phyloP scores from a whole-genome alignment of 1,139 yeast species.

The Candida sp. region DNA sequence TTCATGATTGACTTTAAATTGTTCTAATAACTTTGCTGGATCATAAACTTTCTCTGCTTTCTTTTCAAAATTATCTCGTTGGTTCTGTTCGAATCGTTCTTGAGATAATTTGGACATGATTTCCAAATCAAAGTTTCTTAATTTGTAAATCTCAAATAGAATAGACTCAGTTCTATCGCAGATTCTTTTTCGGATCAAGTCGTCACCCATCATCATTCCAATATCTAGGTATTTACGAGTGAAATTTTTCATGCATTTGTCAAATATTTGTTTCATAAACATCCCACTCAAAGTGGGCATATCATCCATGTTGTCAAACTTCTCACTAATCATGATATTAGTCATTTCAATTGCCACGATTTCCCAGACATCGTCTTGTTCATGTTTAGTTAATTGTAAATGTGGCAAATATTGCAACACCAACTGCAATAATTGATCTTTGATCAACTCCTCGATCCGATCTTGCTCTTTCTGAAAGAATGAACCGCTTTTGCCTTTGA shows the following conservation, averaged over 20 bases:
- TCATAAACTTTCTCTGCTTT: constrained; percentile 2
- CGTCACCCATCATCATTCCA: neutral
- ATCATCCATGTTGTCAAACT: constrained; percentile 15
- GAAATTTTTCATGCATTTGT: constrained; percentile 15
- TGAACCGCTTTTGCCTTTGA: constrained; percentile 12
- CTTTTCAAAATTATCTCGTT: constrained; percentile 5
- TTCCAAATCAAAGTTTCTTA: constrained; percentile 21
- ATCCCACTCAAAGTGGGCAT: constrained; percentile 29
- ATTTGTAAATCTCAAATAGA: constrained; percentile 21
- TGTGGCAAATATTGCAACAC: constrained; percentile 32
- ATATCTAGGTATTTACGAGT: neutral
- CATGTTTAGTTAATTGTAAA: constrained; percentile 21
- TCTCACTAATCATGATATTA: constrained; percentile 15
- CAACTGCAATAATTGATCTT: constrained; percentile 26
- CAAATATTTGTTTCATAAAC: constrained; percentile 22
- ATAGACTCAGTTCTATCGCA: constrained; percentile 14
- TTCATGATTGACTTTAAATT: constrained; percentile 12
- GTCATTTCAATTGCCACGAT: constrained; percentile 31
- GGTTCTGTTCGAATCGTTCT: constrained; percentile 19
- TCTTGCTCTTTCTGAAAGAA: constrained; percentile 27
- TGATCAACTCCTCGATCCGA: constrained; percentile 20
- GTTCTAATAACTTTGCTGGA: constrained; percentile 5
- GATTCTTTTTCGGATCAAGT: neutral
- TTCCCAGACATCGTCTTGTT: constrained; percentile 33
- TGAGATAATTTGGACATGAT: constrained; percentile 21